Base-by-base conservation (phyloP, 495 filamentous ascomycete species). In the Talaromyces trachyspermus region DNA sequence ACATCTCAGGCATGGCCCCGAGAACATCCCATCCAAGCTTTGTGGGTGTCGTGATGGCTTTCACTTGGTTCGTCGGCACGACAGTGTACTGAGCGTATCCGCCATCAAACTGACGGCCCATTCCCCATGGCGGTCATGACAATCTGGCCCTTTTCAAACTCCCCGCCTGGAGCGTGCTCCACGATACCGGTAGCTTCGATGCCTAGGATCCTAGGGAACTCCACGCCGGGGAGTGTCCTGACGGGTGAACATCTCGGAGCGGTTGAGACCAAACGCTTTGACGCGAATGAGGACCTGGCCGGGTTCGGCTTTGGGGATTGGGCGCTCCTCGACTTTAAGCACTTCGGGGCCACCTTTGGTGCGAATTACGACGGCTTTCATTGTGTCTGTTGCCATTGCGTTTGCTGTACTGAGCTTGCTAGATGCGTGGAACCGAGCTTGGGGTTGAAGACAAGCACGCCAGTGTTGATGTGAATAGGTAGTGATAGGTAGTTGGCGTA, bases 241-340 rank as follows among this genome's bases (percentile, higher is more conserved):
- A 10, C 74, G 71, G 9, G 75, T 78, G 67, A 73, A 76, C 46
- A 77, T 64, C 48, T 80, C 74, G 25, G 73, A 75, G 49, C 75
- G 73, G 51, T 77, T 78, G 49, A 78, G 67, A 14, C 77, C 77
- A 40, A 71, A 72, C 19, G 75, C 75, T 40, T 68, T 58, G 47
- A 76, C 53, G 48, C 57, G 61, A 52, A 78, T 77, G 14, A 75
- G 63, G 27, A 76, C 62, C 48, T 69, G 57, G 49, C 65, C 65
- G 18, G 56, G 23, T 26, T 60, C 55, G 1, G 65, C 62, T 9
- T 36, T 59, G 12, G 68, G 70, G 22, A 69, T 60, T 19, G 69
- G 68, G 6, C 54, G 48, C 11, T 50, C 25, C 44, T 65, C 53
- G 44, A 72, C 50, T 40, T 66, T 56, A 51, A 74, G 64, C 26